A percentile compares a stretch with the other conserved stretches of the same genome.
Evolutionary conservation across 2,329 filamentous ascomycete species (phyloP).

Genomic region (Neurospora sp.): DNA sequence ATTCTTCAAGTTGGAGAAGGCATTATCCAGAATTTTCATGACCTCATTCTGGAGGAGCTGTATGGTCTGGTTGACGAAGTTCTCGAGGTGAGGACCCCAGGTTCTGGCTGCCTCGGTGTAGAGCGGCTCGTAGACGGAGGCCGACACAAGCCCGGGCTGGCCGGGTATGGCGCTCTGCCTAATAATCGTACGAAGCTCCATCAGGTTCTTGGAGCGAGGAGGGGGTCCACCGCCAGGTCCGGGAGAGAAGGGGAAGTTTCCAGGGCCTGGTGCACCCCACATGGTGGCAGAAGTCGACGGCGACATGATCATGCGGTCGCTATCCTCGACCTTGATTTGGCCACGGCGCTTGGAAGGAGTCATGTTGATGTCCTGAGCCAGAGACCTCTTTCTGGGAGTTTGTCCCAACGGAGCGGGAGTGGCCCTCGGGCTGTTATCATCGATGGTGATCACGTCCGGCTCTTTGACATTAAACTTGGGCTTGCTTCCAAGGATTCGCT

Average conservation of each 20-base stretch:
- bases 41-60: constrained; percentile 37
- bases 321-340: constrained; percentile 18
- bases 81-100: constrained; percentile 45
- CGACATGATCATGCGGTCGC: constrained; percentile 2
- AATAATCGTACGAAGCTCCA: constrained; percentile 45
- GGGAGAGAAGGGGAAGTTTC: constrained; percentile 5
- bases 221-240: background rate
- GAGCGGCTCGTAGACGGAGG: constrained; percentile 44
- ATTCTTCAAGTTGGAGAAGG: constrained; percentile 37
- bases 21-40: constrained; percentile 32
- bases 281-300: constrained; percentile 5
- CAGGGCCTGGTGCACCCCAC: background rate
- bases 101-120: constrained; percentile 45
- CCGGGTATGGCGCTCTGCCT: constrained; percentile 47
- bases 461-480: constrained; percentile 27
- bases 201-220: constrained; percentile 33
- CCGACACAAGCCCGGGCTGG: constrained; percentile 23
- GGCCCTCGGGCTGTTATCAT: constrained; percentile 7
- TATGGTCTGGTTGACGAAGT: constrained; percentile 38
- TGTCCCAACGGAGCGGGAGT: background rate
- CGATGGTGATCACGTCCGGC: constrained; percentile 26
- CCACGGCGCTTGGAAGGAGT: constrained; percentile 9
- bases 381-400: constrained; percentile 9
- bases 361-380: background rate
- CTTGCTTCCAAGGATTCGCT: constrained; percentile 35